These are phyloP conservation scores for Stachybotrys elegans DNA, from an alignment of 2,329 filamentous ascomycete genomes.

Conservation along the genomic window DNA sequence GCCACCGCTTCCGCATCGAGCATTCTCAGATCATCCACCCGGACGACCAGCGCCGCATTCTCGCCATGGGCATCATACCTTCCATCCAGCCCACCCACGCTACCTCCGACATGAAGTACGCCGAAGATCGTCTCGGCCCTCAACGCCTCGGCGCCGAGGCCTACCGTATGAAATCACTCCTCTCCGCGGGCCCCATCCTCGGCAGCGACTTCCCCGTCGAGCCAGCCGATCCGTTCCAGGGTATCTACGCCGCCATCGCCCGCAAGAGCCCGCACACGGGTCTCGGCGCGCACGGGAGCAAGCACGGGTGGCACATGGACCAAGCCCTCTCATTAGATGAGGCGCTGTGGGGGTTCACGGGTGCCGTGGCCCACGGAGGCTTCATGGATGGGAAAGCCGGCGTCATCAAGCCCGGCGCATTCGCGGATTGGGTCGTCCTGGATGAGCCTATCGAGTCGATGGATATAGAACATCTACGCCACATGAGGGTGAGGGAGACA, in stretches of 20 bases:
- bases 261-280: conserved; percentile 55
- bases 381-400: conserved; percentile 57
- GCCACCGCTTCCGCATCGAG: conserved; percentile 61
- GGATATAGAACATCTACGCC: conserved; percentile 46
- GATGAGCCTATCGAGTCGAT: conserved; percentile 49
- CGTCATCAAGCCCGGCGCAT: conserved; percentile 52
- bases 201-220: conserved; percentile 71
- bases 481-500: conserved; percentile 56
- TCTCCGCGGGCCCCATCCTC: conserved; percentile 49
- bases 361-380: conserved; percentile 51
- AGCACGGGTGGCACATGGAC: conserved; percentile 52
- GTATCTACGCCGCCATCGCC: conserved; percentile 63
- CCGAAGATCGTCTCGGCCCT: conserved; percentile 52
- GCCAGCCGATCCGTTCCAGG: conserved; percentile 61
- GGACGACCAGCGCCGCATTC: conserved; percentile 56
- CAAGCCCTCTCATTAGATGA: conserved; percentile 55
- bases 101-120: conserved; percentile 67
- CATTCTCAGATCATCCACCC: conserved; percentile 67
- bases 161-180: conserved; percentile 61
- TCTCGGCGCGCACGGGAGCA: conserved; percentile 38
- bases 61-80: conserved; percentile 55
- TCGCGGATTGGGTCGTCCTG: conserved; percentile 68
- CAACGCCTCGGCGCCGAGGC: conserved; percentile 50
- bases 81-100: conserved; percentile 70
- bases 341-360: conserved; percentile 58